Percentiles rank a stretch among this genome's conserved stretches.
Conservation (phyloP, 768 basidiomycete genomes). For the Termitomyces sp. region DNA sequence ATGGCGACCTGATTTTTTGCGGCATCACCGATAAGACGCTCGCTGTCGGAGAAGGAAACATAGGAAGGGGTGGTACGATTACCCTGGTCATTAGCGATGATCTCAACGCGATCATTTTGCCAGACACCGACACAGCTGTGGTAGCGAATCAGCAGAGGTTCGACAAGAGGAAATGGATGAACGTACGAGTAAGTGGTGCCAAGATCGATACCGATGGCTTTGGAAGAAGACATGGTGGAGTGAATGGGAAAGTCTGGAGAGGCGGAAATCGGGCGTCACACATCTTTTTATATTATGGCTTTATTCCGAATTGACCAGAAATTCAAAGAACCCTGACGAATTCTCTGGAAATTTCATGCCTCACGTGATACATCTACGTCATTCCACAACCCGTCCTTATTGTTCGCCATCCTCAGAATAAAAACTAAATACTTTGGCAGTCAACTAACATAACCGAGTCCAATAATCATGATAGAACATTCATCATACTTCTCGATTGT, state of each 20-base stretch:
- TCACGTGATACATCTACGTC: conserved; percentile 29
- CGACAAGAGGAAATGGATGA: background rate
- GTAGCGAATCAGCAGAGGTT: conserved; percentile 8
- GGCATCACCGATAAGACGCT: conserved; percentile 98
- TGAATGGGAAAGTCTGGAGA: conserved; percentile 13
- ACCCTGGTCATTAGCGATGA: conserved; percentile 94
- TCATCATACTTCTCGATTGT: conserved; percentile 14
- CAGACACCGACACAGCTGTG: conserved; percentile 96
- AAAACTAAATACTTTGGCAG: conserved; percentile 1
- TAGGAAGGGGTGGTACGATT: conserved; percentile 96
- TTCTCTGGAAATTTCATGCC: conserved; percentile 37
- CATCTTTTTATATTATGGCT: conserved; percentile 30
- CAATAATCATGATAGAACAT: background rate
- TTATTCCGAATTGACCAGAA: conserved; percentile 33
- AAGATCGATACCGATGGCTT: conserved; percentile 88
- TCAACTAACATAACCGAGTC: background rate
- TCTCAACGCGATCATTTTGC: conserved; percentile 99
- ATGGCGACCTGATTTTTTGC: conserved; percentile 98
- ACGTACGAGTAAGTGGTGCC: conserved; percentile 91
- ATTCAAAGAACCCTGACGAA: conserved; percentile 32
- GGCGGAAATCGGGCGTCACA: conserved; percentile 10
- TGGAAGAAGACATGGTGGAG: conserved; percentile 50
- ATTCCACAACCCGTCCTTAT: conserved; percentile 2
- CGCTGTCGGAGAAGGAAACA: conserved; percentile 90
- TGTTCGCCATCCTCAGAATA: background rate